A percentile compares a stretch with the other conserved stretches of the same genome.
These are phyloP conservation scores for Penicillium bovifimosum DNA, from an alignment of 495 filamentous ascomycete species.

Conservation along the genomic window DNA sequence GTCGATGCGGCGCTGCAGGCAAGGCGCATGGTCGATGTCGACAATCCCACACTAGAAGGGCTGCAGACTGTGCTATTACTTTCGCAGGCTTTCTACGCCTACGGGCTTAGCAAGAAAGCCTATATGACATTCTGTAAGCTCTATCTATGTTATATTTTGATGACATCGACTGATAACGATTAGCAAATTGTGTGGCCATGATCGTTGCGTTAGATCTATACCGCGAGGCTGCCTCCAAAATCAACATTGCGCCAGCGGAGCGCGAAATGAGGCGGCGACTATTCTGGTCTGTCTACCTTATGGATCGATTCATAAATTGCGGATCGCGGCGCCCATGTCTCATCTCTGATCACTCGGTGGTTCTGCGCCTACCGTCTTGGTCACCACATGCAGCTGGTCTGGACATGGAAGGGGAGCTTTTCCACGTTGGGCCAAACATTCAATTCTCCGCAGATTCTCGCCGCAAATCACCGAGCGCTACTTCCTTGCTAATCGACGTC, in stretches of 20 bases:
- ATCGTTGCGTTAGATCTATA: conserved; percentile 72
- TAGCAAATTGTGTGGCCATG: conserved; percentile 77
- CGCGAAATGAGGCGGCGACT: conserved; percentile 67
- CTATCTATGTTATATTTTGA: neutral
- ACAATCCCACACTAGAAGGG: conserved; percentile 71
- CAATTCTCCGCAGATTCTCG: conserved; percentile 60
- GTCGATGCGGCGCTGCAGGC: conserved; percentile 65
- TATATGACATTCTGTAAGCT: conserved; percentile 75
- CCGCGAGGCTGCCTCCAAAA: conserved; percentile 56
- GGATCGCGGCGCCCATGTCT: conserved; percentile 74
- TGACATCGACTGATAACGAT: conserved; percentile 2
- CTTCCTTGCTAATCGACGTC: conserved; percentile 74
- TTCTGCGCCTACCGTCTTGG: conserved; percentile 67
- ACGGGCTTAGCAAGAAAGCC: conserved; percentile 75
- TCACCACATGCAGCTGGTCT: conserved; percentile 46
- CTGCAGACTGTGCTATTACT: conserved; percentile 73
- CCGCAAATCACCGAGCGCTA: conserved; percentile 63
- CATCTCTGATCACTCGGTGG: conserved; percentile 66
- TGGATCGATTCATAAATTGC: conserved; percentile 73
- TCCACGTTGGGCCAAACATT: conserved; percentile 66
- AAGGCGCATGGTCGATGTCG: conserved; percentile 63
- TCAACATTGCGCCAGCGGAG: conserved; percentile 54
- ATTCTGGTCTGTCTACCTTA: conserved; percentile 80
- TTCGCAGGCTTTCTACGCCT: conserved; percentile 65
- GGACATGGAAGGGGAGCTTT: conserved; percentile 66